Percentiles rank a stretch among this genome's conserved stretches.
These are phyloP conservation scores for Exophiala lecanii-corni DNA, from an alignment of 2,329 filamentous ascomycete genomes.

Conservation along the genomic window DNA sequence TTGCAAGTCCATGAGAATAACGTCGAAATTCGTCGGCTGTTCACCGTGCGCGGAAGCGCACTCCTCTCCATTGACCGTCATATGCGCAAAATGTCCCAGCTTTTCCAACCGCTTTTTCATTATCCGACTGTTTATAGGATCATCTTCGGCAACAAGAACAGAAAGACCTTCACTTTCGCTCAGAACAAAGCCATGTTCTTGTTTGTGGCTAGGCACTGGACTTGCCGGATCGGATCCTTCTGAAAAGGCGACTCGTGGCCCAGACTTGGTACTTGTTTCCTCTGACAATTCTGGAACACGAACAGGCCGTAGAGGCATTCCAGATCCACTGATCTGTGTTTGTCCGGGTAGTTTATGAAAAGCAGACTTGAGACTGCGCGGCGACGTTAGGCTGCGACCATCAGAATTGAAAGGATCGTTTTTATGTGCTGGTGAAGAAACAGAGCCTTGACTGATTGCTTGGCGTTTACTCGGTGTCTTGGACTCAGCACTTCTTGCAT, in stretches of 20 bases:
- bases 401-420: constrained; percentile 1
- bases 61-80: constrained; percentile 80
- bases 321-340: constrained; percentile 32
- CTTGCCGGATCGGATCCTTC: constrained; percentile 12
- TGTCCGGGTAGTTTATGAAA: constrained; percentile 26
- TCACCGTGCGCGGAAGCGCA: constrained; percentile 69
- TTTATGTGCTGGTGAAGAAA: background rate
- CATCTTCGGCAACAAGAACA: constrained; percentile 79
- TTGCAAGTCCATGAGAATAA: constrained; percentile 88
- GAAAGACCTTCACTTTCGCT: constrained; percentile 44
- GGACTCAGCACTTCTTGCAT: background rate
- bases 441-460: background rate
- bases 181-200: constrained; percentile 3
- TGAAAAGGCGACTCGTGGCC: constrained; percentile 10
- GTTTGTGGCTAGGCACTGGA: constrained; percentile 7
- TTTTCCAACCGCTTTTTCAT: constrained; percentile 75
- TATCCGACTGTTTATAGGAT: constrained; percentile 80
- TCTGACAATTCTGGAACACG: constrained; percentile 25
- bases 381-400: constrained; percentile 14
- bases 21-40: constrained; percentile 61
- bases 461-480: background rate
- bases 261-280: constrained; percentile 8
- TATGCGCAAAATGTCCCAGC: constrained; percentile 63
- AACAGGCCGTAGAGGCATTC: constrained; percentile 31
- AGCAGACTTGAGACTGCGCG: constrained; percentile 21